These are phyloP conservation scores for Tricladium varicosporioides DNA, from an alignment of 2,329 filamentous ascomycete species.

Conservation along the genomic window DNA sequence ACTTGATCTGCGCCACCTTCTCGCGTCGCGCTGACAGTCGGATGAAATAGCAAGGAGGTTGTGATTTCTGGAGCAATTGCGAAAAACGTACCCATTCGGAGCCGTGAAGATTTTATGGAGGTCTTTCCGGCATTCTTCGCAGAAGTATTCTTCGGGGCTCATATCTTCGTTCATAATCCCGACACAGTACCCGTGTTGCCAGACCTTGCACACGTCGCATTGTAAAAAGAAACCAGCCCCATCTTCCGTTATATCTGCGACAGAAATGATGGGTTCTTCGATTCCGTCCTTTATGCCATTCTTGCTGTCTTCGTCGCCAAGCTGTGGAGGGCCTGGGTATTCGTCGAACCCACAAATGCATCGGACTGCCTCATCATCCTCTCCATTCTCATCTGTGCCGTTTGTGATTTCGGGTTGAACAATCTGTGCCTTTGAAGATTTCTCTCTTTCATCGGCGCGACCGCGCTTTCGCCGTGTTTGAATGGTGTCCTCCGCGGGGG, in stretches of 20 bases:
- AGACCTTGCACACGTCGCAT: constrained; percentile 96
- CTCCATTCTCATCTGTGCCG: constrained; percentile 66
- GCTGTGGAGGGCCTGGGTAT: constrained; percentile 76
- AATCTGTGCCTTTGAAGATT: constrained; percentile 49
- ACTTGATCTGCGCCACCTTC: constrained; percentile 34
- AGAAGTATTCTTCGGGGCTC: constrained; percentile 96
- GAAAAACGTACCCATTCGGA: constrained; percentile 72
- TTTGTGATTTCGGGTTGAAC: constrained; percentile 42
- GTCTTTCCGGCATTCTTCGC: constrained; percentile 90
- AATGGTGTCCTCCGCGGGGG: constrained; percentile 58
- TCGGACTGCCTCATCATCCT: constrained; percentile 90
- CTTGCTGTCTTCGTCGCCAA: constrained; percentile 53
- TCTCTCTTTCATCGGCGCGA: constrained; percentile 40
- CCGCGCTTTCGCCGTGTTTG: constrained; percentile 77
- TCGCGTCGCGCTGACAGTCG: constrained; percentile 30
- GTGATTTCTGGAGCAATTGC: constrained; percentile 20
- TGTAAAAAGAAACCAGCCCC: constrained; percentile 95
- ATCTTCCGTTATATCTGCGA: constrained; percentile 63
- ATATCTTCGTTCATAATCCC: constrained; percentile 93
- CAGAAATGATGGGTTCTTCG: constrained; percentile 55
- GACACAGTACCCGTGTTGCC: constrained; percentile 97
- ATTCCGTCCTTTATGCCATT: constrained; percentile 54
- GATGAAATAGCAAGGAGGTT: constrained; percentile 18
- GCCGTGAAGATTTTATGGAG: constrained; percentile 81
- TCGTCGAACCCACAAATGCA: constrained; percentile 95